Conservation (phyloP, 2,329 filamentous ascomycete species). For the Monilinia fructicola region DNA sequence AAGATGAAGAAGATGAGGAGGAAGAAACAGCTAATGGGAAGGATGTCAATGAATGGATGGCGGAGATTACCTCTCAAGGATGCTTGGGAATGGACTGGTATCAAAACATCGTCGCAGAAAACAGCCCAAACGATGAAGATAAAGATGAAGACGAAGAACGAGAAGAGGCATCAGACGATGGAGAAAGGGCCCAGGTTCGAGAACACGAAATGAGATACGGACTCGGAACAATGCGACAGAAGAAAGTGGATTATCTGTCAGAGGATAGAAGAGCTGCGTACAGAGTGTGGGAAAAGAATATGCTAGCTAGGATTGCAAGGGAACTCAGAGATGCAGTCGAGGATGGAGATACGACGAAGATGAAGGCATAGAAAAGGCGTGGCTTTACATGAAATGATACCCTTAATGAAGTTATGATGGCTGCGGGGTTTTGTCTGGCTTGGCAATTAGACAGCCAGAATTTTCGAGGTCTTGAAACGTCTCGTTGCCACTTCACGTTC, state of each 20-base stretch:
- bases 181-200: constrained; percentile 17
- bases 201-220: constrained; percentile 30
- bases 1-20: constrained; percentile 48
- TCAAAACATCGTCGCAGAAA: constrained; percentile 51
- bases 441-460: not conserved
- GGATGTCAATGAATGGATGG: constrained; percentile 63
- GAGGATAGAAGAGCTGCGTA: constrained; percentile 62
- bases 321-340: constrained; percentile 34
- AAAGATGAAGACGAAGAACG: constrained; percentile 37
- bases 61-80: constrained; percentile 50
- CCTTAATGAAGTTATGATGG: not conserved
- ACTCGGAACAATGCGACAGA: constrained; percentile 67
- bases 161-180: constrained; percentile 41
- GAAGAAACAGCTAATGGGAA: constrained; percentile 53
- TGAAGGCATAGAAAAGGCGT: constrained; percentile 3
- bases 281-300: constrained; percentile 60
- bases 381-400: not conserved
- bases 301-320: constrained; percentile 56
- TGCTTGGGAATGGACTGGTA: constrained; percentile 59
- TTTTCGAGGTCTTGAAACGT: not conserved
- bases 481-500: not conserved
- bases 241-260: constrained; percentile 69
- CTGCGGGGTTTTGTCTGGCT: not conserved
- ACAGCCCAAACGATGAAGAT: constrained; percentile 39
- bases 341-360: constrained; percentile 19